Base-by-base conservation (phyloP, 805 yeast species). In the Spathaspora hagerdaliae region DNA sequence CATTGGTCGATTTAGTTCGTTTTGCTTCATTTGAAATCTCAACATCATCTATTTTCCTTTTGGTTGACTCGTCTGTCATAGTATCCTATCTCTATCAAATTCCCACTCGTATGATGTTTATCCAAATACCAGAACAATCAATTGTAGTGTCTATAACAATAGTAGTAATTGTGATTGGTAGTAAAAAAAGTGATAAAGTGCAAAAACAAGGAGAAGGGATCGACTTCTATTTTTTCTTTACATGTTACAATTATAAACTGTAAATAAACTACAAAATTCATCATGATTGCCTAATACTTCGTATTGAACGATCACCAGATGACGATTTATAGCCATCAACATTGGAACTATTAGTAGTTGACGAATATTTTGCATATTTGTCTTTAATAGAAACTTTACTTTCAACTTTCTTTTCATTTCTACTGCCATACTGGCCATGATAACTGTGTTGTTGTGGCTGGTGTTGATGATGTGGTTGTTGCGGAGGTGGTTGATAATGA, bases 381-480 rank as follows among this genome's bases (percentile, higher is more conserved):
- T 59, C 62, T 36, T 54, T 52, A 12, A 57, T 36, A 34, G 47
- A 14, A n/a, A 36, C 14, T 19, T 19, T 19, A 10, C n/a, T 14
- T 9, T 14, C 37, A 8, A 5, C n/a, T 14, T 19, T 19, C 26
- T 35, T 35, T 19, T 19, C 24, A 24, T 3, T 12, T n/a, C 26
- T 6, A 35, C 13, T 35, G 11, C 10, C 37, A 3, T 10, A 9
- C 11, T 9, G 9, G 13, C 37, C 37, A 35, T 35, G 26, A 24
- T 35, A 24, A 24, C 13, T 13, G 38, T 14, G 42, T 8, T 31
- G 42, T 34, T 27, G 43, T 26, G 27, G 31, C 15, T 34, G 41
- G 13, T 74, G 2, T 82, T 72, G 43, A 82, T 73, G 10, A 59
- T 60, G 40, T 55, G 36, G 29, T 27, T 36, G 52, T 2, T 54